Evolutionary conservation across 331 rosid genomes (phyloP), one percentile per base, ranked within the genome.

Genomic region (Malus hybrid): DNA sequence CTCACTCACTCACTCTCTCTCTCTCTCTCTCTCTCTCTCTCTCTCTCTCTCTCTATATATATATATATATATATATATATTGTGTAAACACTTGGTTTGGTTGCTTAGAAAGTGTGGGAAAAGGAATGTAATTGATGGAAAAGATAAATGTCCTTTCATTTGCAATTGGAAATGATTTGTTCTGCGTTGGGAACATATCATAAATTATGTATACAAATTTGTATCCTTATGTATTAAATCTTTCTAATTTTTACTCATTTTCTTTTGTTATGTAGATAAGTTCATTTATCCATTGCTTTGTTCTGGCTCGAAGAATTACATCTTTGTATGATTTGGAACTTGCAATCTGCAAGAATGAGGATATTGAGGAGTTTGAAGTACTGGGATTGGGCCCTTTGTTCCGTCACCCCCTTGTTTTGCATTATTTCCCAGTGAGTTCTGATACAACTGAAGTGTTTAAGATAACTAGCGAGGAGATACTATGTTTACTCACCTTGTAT

Each of bases 261-360:
- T 72, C 70, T 77, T 44, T 73, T 83, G 82, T 82, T 46, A 28
- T 76, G 67, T 70, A 93, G 97, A 85, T 93, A 77, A 87, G 88
- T 93, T 85, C 96, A 66, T 91, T 83, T 87, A 77, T 93, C 76
- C 94, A 91, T 77, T 93, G 98, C 82, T 93, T 89, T 88, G 93
- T 91, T 78, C 96, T 84, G 64, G 97, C 86, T 68, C 87, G 79
- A 72, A 86, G 88, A 75, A 79, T 93, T 52, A 84, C 86, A 78
- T 83, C 98, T 4, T 70, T 93, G 73, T 76, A 91, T 70, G 97
- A 93, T 78, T 85, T 93, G 88, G 93, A 88, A 85, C 76, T 78
- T 76, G 90, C 90, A 30, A 84, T 93, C 39, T 93, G 97, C 87
- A 79, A 87, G 70, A 75, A 87, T 60, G 98, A 93, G 80, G 86